Conservation (phyloP, 495 filamentous ascomycete species). For the Aspergillus funiculosus region DNA sequence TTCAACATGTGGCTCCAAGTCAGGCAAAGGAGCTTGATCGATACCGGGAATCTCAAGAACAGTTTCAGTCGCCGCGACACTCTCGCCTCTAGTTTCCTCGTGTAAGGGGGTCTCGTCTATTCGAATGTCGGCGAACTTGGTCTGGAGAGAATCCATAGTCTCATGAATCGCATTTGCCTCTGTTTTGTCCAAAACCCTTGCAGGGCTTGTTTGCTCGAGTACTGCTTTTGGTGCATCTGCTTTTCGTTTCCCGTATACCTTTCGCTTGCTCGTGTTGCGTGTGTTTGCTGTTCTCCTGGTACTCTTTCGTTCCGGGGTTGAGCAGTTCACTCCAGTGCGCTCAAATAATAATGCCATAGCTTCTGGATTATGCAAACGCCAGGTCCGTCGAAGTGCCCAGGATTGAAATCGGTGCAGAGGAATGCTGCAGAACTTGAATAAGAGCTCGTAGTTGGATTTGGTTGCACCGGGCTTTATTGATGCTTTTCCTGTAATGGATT, state of each 20-base stretch:
- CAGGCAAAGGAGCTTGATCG: neutral
- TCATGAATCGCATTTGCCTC: slow-evolving; percentile 11
- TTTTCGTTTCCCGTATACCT: slow-evolving; percentile 41
- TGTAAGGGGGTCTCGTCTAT: slow-evolving; percentile 21
- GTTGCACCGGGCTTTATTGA: neutral
- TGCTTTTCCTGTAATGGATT: neutral
- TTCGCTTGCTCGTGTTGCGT: slow-evolving; percentile 26
- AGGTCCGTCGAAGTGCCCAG: too few species aligned
- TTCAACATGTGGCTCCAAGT: neutral
- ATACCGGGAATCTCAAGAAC: neutral
- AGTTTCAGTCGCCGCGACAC: neutral
- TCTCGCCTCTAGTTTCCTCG: neutral
- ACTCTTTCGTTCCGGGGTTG: slow-evolving; percentile 5
- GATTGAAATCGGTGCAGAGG: too few species aligned
- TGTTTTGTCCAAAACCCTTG: slow-evolving; percentile 12
- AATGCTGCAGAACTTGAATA: too few species aligned
- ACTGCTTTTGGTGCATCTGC: slow-evolving; percentile 38
- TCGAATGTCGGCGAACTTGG: slow-evolving; percentile 32
- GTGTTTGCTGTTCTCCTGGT: slow-evolving; percentile 19
- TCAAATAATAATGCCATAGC: slow-evolving; percentile 10
- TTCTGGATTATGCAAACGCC: neutral
- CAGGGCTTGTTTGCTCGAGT: slow-evolving; percentile 37
- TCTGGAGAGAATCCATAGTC: slow-evolving; percentile 27
- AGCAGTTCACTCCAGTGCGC: slow-evolving; percentile 1
- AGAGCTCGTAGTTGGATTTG: too few species aligned